Evolutionary conservation across 352 stramenopile species (phyloP).

Genomic region (Globisporangium orthogonon): DNA sequence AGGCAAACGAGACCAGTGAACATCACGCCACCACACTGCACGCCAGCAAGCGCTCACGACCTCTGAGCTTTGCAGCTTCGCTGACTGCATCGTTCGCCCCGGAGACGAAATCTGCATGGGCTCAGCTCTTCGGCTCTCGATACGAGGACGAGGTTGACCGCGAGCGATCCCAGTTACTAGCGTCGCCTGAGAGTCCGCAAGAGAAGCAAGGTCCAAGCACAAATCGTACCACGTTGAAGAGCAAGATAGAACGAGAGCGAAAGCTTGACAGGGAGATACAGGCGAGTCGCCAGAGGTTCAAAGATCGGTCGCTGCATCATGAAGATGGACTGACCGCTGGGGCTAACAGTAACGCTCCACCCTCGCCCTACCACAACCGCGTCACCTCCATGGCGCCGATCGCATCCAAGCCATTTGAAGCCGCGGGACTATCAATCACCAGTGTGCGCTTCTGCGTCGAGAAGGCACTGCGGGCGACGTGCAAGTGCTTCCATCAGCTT

Average conservation of each 20-base stretch:
- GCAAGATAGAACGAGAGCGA: conserved; percentile 34
- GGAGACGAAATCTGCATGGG: conserved; percentile 36
- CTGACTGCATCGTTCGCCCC: conserved; percentile 26
- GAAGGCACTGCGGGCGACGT: conserved; percentile 36
- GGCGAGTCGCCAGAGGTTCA: conserved; percentile 21
- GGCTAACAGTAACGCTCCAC: conserved; percentile 1
- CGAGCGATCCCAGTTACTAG: not conserved
- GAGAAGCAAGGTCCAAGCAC: not conserved
- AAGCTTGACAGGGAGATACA: conserved; percentile 41
- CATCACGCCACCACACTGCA: not conserved
- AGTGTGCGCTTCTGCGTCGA: conserved; percentile 48
- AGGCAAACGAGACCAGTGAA: not conserved
- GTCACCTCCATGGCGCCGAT: conserved; percentile 1
- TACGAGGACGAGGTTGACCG: conserved; percentile 33
- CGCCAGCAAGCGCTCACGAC: not conserved
- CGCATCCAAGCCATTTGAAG: conserved; percentile 24
- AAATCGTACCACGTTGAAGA: conserved; percentile 14
- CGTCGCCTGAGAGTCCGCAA: not conserved
- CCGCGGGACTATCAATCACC: conserved; percentile 35
- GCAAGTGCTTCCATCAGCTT: conserved; percentile 32
- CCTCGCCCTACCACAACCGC: not conserved
- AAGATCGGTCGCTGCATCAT: conserved; percentile 14
- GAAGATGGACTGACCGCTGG: not conserved
- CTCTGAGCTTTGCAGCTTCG: conserved; percentile 9
- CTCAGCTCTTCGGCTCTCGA: conserved; percentile 46